Evolutionary conservation across 192 early-diverging fungal genomes (phyloP), one percentile per base, ranked within the genome.

Genomic region (Coemansia interrupta): DNA sequence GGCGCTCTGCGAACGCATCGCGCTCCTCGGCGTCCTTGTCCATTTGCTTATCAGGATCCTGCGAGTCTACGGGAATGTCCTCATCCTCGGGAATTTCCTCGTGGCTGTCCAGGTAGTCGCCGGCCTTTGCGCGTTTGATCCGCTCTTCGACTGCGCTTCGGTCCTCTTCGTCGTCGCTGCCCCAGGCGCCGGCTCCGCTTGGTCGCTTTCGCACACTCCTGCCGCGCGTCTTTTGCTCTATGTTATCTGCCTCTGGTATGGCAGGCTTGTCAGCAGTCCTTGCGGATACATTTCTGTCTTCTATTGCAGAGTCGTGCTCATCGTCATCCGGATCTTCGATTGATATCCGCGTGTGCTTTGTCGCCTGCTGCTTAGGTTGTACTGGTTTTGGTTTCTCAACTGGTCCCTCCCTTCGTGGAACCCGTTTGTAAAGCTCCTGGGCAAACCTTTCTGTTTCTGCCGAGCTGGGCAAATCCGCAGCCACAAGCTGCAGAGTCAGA

Each of bases 1-100:
- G 66, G 28, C 94, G 72, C 45, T 88, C 81, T 5, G 88, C 90
- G 76, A 95, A 92, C 64, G 91, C 96, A 59, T 98, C 94, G 43
- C 92, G 85, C 71, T 98, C 96, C 49, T 76, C 74, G 12, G 90
- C 59, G 79, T 98, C 94, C 44, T 83, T 65, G 49, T 79, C 67
- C 62, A 79, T 65, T 19, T 79, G 66, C 14, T 59, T 63, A 17
- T 74, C 65, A 22, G 63, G 52, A 20, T 78, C 80, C 19, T 58
- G 43, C 13, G 59, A 74, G 26, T 53, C 69, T 18, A 71, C 81
- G 23, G 54, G 50, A 7, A n/a, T n/a, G n/a, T 43, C 49, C 15
- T 67, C 62, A 43, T 64, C 28, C 24, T 72, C 56, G n/a, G 73
- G 70, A 47, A 58, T 48, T 1, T 74, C 62, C 43, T 59, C 72